Evolutionary conservation across 805 yeast genomes (phyloP), one percentile per base, ranked within the genome.

Genomic region (Candida railenensis): DNA sequence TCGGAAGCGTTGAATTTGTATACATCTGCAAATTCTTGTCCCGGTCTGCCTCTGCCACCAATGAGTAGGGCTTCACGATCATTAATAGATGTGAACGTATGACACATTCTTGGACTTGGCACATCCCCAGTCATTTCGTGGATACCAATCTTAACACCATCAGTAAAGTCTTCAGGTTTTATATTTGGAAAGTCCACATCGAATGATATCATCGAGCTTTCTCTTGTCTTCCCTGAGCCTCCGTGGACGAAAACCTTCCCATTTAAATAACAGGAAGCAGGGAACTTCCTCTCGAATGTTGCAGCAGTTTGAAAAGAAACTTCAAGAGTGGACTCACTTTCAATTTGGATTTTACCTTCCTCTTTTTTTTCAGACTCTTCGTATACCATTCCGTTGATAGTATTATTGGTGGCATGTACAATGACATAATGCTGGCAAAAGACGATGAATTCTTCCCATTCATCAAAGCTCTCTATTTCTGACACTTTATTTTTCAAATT

Each of bases 381-480:
- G 36, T 40, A 40, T 5, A 40, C 43, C 18, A 28, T 15, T 58
- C 50, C 40, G 55, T 38, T 32, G 7, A 40, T 42, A 14, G 54
- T 53, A 16, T 36, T 20, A 53, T 77, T 80, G 0, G 83, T 73
- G 11, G 89, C 89, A 62, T 85, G 90, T 2, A 83, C 69, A 34
- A 85, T 70, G 33, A 82, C 69, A 56, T 87, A 88, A 59, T 87
- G 94, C 55, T 86, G 92, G 47, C 88, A 80, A 56, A 85, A 87
- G 12, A 85, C 57, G 22, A 82, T 74, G 51, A 87, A 87, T 62
- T 87, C 96, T 64, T 87, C 96, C 80, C 87, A 78, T 64, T 88
- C 96, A 61, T 88, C 96, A 62, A 87, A 88, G 2, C 79, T 78
- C 58, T 87, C 95, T 18, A 85, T 71, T 0, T 57, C 40, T 15